Base-by-base conservation (phyloP, 2,329 filamentous ascomycete species). In the Volutella citrinella region DNA sequence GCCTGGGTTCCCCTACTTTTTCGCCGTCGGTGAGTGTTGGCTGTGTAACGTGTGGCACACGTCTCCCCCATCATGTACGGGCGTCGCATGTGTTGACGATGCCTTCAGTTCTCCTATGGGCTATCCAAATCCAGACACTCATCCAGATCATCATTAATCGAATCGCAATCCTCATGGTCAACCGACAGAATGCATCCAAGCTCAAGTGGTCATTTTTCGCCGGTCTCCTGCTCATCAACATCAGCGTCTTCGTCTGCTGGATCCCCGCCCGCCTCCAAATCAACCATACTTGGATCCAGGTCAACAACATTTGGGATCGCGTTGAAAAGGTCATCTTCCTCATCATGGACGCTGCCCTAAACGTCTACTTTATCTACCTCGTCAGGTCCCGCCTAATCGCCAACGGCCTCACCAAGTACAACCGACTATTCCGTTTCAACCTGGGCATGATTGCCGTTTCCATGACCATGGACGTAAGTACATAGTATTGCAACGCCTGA, bases 81-180 rank as follows among this genome's bases (percentile, higher is more conserved):
- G n/a, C n/a, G n/a, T n/a, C n/a, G n/a, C n/a, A n/a, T n/a, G n/a
- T n/a, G n/a, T n/a, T n/a, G n/a, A n/a, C 4, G 7, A 4, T 9
- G 0, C 10, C 5, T 12, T 2, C 5, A 54, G 51, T 54, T 13
- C 34, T 48, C 10, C 43, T 55, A 6, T 69, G 68, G 68, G 56
- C 56, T 11, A 51, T 69, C 6, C 62, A 70, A 40, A 63, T 75
- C 16, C 72, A 76, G 40, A 59, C 70, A 12, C 53, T 76, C 3
- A 68, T 74, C 29, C 71, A 75, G 42, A 76, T 76, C 36, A 75
- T 77, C 49, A 70, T 74, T 46, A 77, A 76, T 46, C 66, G 73
- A 33, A 68, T 74, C n/a, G 57, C 63, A 0, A 59, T 76, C 4
- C 63, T 77, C 12, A 60, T 71, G 25, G 59, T 64, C 4, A 53